phyloP scores from a whole-genome alignment of 805 yeast species.

The Saccharomycopsis capsularis region DNA sequence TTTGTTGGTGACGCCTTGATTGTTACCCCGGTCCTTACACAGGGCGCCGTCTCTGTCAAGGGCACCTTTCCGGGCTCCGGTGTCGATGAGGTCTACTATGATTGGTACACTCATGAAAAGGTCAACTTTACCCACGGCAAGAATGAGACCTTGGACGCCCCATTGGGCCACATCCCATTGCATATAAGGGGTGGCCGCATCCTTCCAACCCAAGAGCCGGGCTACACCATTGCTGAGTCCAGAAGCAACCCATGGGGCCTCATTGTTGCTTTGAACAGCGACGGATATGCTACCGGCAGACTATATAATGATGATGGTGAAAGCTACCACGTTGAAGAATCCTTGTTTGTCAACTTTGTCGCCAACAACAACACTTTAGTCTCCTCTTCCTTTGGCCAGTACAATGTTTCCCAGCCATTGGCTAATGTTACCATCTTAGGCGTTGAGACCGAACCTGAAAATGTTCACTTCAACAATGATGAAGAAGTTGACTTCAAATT shows the following conservation, averaged over 20 bases:
- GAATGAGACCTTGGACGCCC: neutral
- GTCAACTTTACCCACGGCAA: neutral
- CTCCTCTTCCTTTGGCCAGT: neutral
- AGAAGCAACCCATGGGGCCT: neutral
- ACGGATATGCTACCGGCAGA: neutral
- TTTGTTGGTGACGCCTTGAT: neutral
- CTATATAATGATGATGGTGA: neutral
- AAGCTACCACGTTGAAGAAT: neutral
- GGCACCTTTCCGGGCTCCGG: neutral
- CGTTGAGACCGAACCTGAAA: neutral
- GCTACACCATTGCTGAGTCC: neutral
- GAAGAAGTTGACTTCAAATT: neutral
- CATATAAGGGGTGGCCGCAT: neutral
- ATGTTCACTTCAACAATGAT: neutral
- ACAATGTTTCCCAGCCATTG: neutral
- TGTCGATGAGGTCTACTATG: neutral
- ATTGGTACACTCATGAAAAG: neutral
- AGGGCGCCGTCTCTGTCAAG: neutral
- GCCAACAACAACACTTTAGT: neutral
- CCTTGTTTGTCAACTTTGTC: neutral
- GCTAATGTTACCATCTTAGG: neutral
- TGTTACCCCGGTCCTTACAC: neutral
- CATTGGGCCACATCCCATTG: neutral
- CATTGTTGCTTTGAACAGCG: neutral
- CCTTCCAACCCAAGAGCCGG: neutral